These are phyloP conservation scores for Thielaviopsis populi DNA, from an alignment of 2,329 filamentous ascomycete species.

Conservation along the genomic window DNA sequence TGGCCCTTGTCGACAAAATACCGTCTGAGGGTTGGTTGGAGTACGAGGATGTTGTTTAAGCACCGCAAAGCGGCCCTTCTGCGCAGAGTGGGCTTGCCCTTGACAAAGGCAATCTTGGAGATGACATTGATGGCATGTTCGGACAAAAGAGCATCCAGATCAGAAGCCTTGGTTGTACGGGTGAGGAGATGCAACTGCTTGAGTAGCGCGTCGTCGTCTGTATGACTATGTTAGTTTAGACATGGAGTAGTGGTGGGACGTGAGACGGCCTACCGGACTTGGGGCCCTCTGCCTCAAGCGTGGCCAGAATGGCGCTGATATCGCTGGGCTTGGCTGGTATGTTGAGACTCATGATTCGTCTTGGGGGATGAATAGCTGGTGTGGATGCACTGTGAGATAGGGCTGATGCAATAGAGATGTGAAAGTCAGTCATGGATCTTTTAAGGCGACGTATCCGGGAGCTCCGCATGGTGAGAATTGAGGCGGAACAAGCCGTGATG, in stretches of 20 bases:
- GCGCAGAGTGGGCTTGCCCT: slow-evolving; percentile 12
- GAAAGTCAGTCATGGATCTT: slow-evolving; percentile 12
- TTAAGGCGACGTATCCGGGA: slow-evolving; percentile 12
- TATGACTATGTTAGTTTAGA: not conserved
- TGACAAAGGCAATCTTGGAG: slow-evolving; percentile 13
- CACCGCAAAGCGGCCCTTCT: slow-evolving; percentile 12
- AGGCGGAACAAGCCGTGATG: slow-evolving; percentile 6
- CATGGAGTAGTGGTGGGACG: not conserved
- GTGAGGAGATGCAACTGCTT: slow-evolving; percentile 16
- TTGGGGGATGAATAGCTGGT: not conserved
- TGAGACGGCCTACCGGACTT: slow-evolving; percentile 10
- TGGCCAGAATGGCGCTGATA: slow-evolving; percentile 10
- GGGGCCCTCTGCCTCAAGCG: slow-evolving; percentile 6
- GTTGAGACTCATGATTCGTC: not conserved
- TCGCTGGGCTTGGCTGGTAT: slow-evolving; percentile 12
- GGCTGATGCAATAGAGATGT: slow-evolving; percentile 14
- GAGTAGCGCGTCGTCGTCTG: slow-evolving; percentile 12
- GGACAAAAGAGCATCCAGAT: slow-evolving; percentile 9
- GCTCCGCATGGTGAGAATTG: slow-evolving; percentile 8
- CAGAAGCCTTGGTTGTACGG: slow-evolving; percentile 8
- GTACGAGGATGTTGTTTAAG: slow-evolving; percentile 18
- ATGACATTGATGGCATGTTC: slow-evolving; percentile 12
- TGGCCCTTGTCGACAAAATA: slow-evolving; percentile 17
- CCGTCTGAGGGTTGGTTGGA: slow-evolving; percentile 16
- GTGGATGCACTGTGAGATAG: slow-evolving; percentile 5